These are phyloP conservation scores for Nymphaea colorata DNA, from an alignment of 164 flowering plant species.

Conservation along the genomic window DNA sequence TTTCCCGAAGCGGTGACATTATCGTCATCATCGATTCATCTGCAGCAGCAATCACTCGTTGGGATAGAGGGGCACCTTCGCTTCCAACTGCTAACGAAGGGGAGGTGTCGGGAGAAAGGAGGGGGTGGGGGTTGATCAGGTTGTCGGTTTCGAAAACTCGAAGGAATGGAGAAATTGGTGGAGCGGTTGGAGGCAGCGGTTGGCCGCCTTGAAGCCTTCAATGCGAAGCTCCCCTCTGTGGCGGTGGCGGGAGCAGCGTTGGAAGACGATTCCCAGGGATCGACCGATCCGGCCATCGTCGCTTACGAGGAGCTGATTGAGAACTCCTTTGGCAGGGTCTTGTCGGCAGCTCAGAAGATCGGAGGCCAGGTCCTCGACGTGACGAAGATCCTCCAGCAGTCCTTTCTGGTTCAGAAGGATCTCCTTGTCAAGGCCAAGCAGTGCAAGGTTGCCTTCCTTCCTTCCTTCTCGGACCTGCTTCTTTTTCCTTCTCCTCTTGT, in stretches of 20 bases:
- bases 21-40: too few species aligned
- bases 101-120: too few species aligned
- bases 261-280: neutral
- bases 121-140: too few species aligned
- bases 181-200: conserved; percentile 82
- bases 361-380: conserved; percentile 77
- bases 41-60: too few species aligned
- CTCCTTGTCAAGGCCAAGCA: conserved; percentile 68
- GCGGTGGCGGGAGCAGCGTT: conserved; percentile 5
- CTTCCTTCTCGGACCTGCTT: neutral
- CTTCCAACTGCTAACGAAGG: too few species aligned
- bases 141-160: neutral
- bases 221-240: conserved; percentile 10
- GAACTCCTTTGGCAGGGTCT: conserved; percentile 39
- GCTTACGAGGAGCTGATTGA: conserved; percentile 61
- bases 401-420: conserved; percentile 58
- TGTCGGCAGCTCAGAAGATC: conserved; percentile 66
- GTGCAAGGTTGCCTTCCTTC: conserved; percentile 33
- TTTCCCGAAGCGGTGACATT: too few species aligned
- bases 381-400: conserved; percentile 50
- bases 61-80: too few species aligned
- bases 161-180: conserved; percentile 44
- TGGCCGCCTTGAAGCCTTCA: conserved; percentile 55
- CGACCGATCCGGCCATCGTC: conserved; percentile 51
- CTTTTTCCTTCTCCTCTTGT: neutral